A percentile compares a stretch with the other conserved stretches of the same genome.
phyloP scores from a whole-genome alignment of 2,329 filamentous ascomycete species.

The Monilinia vaccinii-corymbosi region DNA sequence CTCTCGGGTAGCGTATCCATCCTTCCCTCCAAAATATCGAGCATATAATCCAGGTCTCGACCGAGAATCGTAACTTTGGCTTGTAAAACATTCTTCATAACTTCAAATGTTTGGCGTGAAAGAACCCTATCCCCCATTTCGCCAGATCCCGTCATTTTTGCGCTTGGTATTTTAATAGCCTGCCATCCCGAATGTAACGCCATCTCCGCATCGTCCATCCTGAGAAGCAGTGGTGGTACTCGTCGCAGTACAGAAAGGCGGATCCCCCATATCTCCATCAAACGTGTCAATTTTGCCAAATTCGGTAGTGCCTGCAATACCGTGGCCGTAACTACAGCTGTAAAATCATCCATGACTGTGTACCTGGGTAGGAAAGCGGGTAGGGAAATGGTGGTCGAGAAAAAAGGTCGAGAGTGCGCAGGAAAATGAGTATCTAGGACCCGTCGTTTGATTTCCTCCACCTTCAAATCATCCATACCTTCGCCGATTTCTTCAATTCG shows the following conservation, averaged over 20 bases:
- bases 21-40: constrained; percentile 77
- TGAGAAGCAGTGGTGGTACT: constrained; percentile 58
- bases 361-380: constrained; percentile 43
- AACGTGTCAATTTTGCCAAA: constrained; percentile 59
- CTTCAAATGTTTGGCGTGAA: constrained; percentile 37
- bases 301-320: constrained; percentile 82
- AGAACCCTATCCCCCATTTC: constrained; percentile 12
- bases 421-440: constrained; percentile 74
- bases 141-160: constrained; percentile 9
- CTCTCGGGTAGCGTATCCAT: constrained; percentile 74
- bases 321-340: constrained; percentile 81
- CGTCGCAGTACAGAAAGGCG: constrained; percentile 67
- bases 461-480: constrained; percentile 59
- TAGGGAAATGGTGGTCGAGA: constrained; percentile 36
- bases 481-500: constrained; percentile 66
- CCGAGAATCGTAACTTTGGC: constrained; percentile 62
- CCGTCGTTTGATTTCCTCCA: constrained; percentile 84
- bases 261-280: constrained; percentile 72
- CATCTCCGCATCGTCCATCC: constrained; percentile 56
- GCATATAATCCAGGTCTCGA: constrained; percentile 68
- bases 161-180: constrained; percentile 37
- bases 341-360: constrained; percentile 76
- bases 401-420: constrained; percentile 45
- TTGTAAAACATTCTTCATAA: constrained; percentile 57
- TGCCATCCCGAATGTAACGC: constrained; percentile 60